phyloP scores from a whole-genome alignment of 768 basidiomycete species.

The Serpula lacrymans region DNA sequence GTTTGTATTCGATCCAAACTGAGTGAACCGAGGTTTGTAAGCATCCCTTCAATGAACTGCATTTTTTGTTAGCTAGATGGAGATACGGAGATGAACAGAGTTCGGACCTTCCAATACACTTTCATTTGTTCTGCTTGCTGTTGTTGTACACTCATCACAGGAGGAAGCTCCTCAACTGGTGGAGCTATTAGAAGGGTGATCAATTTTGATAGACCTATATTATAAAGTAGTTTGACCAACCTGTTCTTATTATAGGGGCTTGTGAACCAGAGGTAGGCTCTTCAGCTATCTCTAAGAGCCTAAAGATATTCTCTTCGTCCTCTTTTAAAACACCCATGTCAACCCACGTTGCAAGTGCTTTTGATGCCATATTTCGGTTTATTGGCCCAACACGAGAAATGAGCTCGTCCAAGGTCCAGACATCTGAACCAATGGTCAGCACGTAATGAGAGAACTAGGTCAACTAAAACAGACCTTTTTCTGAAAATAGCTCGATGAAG shows the following conservation, averaged over 20 bases:
- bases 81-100: slow-evolving; percentile 3
- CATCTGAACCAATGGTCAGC: slow-evolving; percentile 37
- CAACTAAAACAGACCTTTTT: slow-evolving; percentile 57
- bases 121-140: slow-evolving; percentile 84
- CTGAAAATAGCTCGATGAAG: slow-evolving; percentile 81
- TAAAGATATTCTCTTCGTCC: slow-evolving; percentile 54
- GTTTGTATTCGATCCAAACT: slow-evolving; percentile 81
- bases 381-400: slow-evolving; percentile 59
- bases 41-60: slow-evolving; percentile 89
- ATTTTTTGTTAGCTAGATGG: no score
- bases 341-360: slow-evolving; percentile 80
- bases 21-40: slow-evolving; percentile 78
- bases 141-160: slow-evolving; percentile 59
- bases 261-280: slow-evolving; percentile 31
- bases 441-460: not conserved
- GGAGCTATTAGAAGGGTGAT: slow-evolving; percentile 16
- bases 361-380: slow-evolving; percentile 61
- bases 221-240: slow-evolving; percentile 11
- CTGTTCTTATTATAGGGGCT: slow-evolving; percentile 18
- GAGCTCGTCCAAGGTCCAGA: slow-evolving; percentile 72
- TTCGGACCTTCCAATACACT: slow-evolving; percentile 79
- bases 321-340: slow-evolving; percentile 80
- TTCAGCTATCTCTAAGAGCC: slow-evolving; percentile 61
- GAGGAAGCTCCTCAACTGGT: slow-evolving; percentile 44
- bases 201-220: not conserved